Percentiles rank a stretch among this genome's conserved stretches.
phyloP scores from a whole-genome alignment of 2,329 filamentous ascomycete genomes.

The Westerdykella aurantiaca region DNA sequence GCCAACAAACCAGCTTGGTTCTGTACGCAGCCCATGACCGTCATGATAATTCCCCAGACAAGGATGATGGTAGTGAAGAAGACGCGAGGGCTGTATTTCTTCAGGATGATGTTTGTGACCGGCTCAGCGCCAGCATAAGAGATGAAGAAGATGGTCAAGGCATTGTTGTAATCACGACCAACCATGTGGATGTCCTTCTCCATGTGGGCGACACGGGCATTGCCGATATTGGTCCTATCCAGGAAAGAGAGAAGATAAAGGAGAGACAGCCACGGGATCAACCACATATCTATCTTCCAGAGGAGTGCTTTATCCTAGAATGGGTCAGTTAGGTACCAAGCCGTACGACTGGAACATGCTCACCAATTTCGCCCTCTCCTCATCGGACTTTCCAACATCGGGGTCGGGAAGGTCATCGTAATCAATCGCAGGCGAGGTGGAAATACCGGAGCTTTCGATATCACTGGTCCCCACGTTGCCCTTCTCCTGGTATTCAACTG shows the following conservation, averaged over 20 bases:
- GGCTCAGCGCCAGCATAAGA: conserved; percentile 45
- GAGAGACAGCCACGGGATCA: conserved; percentile 39
- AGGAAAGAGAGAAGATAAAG: conserved; percentile 41
- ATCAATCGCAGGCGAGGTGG: conserved; percentile 14
- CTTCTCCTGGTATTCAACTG: conserved; percentile 20
- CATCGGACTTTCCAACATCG: conserved; percentile 30
- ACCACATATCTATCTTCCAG: conserved; percentile 39
- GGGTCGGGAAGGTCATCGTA: conserved; percentile 33
- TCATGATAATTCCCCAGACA: conserved; percentile 46
- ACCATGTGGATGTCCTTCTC: conserved; percentile 24
- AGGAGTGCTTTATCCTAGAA: conserved; percentile 33
- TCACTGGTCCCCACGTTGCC: conserved; percentile 16
- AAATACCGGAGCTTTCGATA: conserved; percentile 21
- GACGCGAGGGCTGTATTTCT: conserved; percentile 50
- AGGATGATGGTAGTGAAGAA: conserved; percentile 45
- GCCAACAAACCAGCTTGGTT: conserved; percentile 34
- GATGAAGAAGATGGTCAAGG: conserved; percentile 61
- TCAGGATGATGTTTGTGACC: conserved; percentile 58
- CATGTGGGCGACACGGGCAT: conserved; percentile 40
- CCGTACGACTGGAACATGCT: conserved; percentile 3
- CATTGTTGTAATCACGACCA: conserved; percentile 59
- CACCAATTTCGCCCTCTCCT: conserved; percentile 32
- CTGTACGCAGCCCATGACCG: conserved; percentile 45
- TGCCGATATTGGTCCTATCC: conserved; percentile 39
- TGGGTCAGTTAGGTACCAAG: conserved; percentile 11